A percentile compares a stretch with the other conserved stretches of the same genome.
phyloP scores from a whole-genome alignment of 192 early-diverging fungal species.

The Glomus cerebriforme region DNA sequence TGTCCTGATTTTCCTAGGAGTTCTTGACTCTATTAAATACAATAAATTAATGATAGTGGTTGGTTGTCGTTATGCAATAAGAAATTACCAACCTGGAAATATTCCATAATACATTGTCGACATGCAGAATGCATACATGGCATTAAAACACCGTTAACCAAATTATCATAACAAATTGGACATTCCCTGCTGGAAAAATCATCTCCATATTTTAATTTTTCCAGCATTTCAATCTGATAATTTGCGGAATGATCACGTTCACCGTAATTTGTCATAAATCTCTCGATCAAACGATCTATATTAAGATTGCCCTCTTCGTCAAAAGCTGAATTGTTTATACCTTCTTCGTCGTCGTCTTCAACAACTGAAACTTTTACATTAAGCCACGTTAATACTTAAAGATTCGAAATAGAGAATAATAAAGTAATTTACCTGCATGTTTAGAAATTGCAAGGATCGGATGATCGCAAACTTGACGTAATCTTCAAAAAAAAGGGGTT shows the following conservation, averaged over 20 bases:
- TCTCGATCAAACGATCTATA: neutral
- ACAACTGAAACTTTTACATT: neutral
- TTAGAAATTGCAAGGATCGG: constrained; percentile 52
- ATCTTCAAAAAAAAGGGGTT: constrained; percentile 40
- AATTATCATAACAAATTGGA: constrained; percentile 57
- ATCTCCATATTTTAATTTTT: constrained; percentile 38
- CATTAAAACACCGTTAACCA: constrained; percentile 50
- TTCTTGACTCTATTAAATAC: constrained; percentile 41
- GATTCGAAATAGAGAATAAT: neutral
- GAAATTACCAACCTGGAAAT: constrained; percentile 45
- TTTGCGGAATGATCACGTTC: neutral
- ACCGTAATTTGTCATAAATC: neutral
- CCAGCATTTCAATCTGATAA: constrained; percentile 21
- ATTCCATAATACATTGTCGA: constrained; percentile 53
- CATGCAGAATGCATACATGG: constrained; percentile 62
- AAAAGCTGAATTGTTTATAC: neutral
- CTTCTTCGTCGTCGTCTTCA: neutral
- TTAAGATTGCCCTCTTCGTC: neutral
- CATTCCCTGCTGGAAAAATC: constrained; percentile 43
- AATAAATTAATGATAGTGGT: neutral
- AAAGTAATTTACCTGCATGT: neutral
- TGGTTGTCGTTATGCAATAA: neutral
- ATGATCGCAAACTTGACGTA: constrained; percentile 75
- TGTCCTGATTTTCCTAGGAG: constrained; percentile 49
- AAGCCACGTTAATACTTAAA: neutral